Conservation (phyloP, 2,329 filamentous ascomycete genomes). For the Nemania abortiva region DNA sequence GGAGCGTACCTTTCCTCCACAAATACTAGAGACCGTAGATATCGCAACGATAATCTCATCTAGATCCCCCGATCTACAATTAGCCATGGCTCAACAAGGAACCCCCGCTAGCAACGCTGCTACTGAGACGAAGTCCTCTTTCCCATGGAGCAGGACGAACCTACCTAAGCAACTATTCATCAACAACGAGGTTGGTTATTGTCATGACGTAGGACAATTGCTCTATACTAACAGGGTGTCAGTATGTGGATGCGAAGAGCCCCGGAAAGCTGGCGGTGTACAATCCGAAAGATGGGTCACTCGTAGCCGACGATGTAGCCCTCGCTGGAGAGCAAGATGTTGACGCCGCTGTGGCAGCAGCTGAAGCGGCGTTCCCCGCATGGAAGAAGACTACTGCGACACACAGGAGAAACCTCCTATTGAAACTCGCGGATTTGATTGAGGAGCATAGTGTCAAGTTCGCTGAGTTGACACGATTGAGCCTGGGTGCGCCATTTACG, state of each 20-base stretch:
- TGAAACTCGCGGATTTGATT: constrained; percentile 47
- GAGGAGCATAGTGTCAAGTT: constrained; percentile 25
- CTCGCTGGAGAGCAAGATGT: constrained; percentile 61
- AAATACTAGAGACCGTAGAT: background rate
- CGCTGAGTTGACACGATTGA: constrained; percentile 37
- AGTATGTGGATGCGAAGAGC: constrained; percentile 58
- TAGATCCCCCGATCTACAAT: background rate
- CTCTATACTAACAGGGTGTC: constrained; percentile 1
- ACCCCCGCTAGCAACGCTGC: background rate
- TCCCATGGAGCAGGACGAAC: constrained; percentile 50
- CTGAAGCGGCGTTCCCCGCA: constrained; percentile 60
- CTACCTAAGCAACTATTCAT: constrained; percentile 55
- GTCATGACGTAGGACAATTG: background rate
- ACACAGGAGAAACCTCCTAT: constrained; percentile 61
- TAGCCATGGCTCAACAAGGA: constrained; percentile 17
- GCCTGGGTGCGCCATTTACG: constrained; percentile 28
- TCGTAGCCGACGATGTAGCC: constrained; percentile 62
- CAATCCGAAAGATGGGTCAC: constrained; percentile 62
- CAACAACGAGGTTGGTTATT: constrained; percentile 52
- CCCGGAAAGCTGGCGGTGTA: constrained; percentile 60
- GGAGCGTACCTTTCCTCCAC: background rate
- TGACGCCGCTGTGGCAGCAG: constrained; percentile 61
- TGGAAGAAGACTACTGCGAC: constrained; percentile 53
- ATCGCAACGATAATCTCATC: background rate
- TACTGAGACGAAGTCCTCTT: constrained; percentile 2